phyloP scores from a whole-genome alignment of 1,139 yeast genomes.

The Arxiozyma slooffiae region DNA sequence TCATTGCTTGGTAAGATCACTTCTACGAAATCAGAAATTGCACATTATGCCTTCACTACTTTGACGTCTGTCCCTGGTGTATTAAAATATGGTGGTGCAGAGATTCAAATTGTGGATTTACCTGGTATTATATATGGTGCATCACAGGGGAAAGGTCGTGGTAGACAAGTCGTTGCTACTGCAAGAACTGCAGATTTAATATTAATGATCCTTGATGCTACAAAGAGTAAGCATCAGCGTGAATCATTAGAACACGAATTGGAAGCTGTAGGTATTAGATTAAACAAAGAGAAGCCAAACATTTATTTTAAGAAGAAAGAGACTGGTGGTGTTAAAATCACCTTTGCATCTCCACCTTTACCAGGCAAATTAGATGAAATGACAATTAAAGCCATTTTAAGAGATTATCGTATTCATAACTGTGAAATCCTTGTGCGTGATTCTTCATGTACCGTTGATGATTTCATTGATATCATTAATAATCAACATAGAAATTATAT shows the following conservation, averaged over 20 bases:
- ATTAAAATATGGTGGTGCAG: slow-evolving; percentile 89
- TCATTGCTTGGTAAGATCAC: slow-evolving; percentile 81
- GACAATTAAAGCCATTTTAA: slow-evolving; percentile 62
- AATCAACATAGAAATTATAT: slow-evolving; percentile 80
- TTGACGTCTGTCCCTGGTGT: slow-evolving; percentile 95
- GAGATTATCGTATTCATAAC: slow-evolving; percentile 83
- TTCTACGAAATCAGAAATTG: slow-evolving; percentile 88
- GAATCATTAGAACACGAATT: slow-evolving; percentile 78
- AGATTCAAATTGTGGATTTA: slow-evolving; percentile 87
- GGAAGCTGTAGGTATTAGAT: slow-evolving; percentile 87
- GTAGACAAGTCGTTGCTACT: slow-evolving; percentile 91
- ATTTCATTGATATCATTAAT: slow-evolving; percentile 84
- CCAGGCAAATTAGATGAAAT: slow-evolving; percentile 65
- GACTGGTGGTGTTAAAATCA: slow-evolving; percentile 86
- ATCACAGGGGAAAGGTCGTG: slow-evolving; percentile 94
- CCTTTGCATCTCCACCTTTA: slow-evolving; percentile 64
- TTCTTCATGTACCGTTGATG: slow-evolving; percentile 84
- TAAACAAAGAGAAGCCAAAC: slow-evolving; percentile 75
- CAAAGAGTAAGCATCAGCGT: slow-evolving; percentile 84
- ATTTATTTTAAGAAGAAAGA: slow-evolving; percentile 68
- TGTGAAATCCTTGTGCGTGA: slow-evolving; percentile 90
- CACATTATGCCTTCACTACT: slow-evolving; percentile 91
- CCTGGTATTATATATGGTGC: slow-evolving; percentile 98
- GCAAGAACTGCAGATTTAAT: slow-evolving; percentile 91
- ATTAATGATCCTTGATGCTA: slow-evolving; percentile 90